These are phyloP conservation scores for Ramaria sp. DNA, from an alignment of 768 basidiomycete species.

Conservation along the genomic window DNA sequence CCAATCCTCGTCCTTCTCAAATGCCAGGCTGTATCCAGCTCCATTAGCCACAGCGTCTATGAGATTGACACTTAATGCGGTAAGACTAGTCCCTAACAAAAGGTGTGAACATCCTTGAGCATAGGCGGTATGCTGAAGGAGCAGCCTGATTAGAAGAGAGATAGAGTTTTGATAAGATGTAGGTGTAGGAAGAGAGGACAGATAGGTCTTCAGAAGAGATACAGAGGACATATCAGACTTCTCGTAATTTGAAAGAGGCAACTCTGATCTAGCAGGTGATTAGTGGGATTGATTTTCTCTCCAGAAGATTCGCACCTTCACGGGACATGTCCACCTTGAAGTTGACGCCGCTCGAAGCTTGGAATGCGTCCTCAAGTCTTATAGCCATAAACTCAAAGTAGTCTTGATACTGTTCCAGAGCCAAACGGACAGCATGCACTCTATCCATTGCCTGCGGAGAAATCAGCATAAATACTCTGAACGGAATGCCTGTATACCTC, in stretches of 20 bases:
- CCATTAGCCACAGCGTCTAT: constrained; percentile 71
- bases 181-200: constrained; percentile 61
- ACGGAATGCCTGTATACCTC: constrained; percentile 33
- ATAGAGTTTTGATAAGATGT: constrained; percentile 56
- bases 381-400: constrained; percentile 47
- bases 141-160: constrained; percentile 48
- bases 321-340: constrained; percentile 33
- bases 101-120: constrained; percentile 58
- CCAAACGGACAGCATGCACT: constrained; percentile 36
- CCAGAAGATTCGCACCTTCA: constrained; percentile 31
- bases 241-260: constrained; percentile 9
- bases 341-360: constrained; percentile 23
- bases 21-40: constrained; percentile 56
- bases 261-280: constrained; percentile 11
- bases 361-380: constrained; percentile 67
- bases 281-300: not conserved
- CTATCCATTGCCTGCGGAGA: constrained; percentile 40
- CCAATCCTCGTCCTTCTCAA: constrained; percentile 71
- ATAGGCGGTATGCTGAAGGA: constrained; percentile 57
- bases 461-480: not conserved
- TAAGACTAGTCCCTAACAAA: constrained; percentile 69
- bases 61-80: constrained; percentile 61
- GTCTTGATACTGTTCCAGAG: constrained; percentile 34
- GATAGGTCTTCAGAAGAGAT: constrained; percentile 34
- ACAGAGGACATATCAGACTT: constrained; percentile 9